Percentiles rank a stretch among this genome's conserved stretches.
Evolutionary conservation across 192 early-diverging fungal species (phyloP).

Genomic region (Coemansia sp.): DNA sequence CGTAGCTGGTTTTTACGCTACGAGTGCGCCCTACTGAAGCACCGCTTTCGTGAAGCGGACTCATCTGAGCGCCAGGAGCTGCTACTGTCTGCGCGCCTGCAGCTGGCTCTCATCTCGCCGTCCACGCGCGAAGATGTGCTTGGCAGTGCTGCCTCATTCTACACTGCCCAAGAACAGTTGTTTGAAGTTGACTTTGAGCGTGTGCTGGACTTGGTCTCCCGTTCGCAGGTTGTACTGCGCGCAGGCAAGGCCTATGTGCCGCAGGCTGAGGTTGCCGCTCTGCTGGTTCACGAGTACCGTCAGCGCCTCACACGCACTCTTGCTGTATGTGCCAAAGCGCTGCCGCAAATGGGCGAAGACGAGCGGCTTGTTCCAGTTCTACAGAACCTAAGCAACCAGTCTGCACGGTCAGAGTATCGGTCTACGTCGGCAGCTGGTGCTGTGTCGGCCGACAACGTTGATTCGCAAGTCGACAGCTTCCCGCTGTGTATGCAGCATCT

Average conservation of each 20-base stretch:
- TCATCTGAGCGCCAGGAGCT: slow-evolving; percentile 35
- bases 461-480: slow-evolving; percentile 69
- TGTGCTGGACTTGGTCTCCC: slow-evolving; percentile 62
- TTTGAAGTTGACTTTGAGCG: slow-evolving; percentile 70
- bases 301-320: slow-evolving; percentile 53
- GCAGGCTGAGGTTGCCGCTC: slow-evolving; percentile 63
- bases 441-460: slow-evolving; percentile 68
- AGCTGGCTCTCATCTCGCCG: slow-evolving; percentile 22
- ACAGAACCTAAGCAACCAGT: slow-evolving; percentile 81
- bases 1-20: slow-evolving; percentile 75
- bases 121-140: slow-evolving; percentile 17
- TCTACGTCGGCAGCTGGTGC: slow-evolving; percentile 54
- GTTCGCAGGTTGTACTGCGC: slow-evolving; percentile 62
- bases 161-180: slow-evolving; percentile 40
- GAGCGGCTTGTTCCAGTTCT: slow-evolving; percentile 87
- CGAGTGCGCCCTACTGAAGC: slow-evolving; percentile 67
- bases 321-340: slow-evolving; percentile 69
- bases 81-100: slow-evolving; percentile 32
- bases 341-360: slow-evolving; percentile 90
- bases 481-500: slow-evolving; percentile 91
- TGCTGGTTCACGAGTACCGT: slow-evolving; percentile 78
- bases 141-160: slow-evolving; percentile 20
- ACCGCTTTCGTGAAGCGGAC: slow-evolving; percentile 59
- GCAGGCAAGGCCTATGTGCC: slow-evolving; percentile 74
- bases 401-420: slow-evolving; percentile 69